Percentiles rank a stretch among this genome's conserved stretches.
These are phyloP conservation scores for Colletotrichum gigasporum DNA, from an alignment of 2,329 filamentous ascomycete genomes.

Conservation along the genomic window DNA sequence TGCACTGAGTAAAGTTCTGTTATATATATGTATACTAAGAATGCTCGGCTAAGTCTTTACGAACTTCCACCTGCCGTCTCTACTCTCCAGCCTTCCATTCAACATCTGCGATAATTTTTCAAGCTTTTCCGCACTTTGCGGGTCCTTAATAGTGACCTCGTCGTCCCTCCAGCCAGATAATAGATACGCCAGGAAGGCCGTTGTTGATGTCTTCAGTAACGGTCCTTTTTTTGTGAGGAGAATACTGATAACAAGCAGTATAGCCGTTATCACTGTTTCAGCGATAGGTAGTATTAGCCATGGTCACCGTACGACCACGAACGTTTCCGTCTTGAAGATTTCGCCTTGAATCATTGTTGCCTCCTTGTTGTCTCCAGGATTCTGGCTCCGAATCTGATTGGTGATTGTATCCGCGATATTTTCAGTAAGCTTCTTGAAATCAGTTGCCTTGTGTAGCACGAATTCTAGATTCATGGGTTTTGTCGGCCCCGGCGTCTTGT, in stretches of 20 bases:
- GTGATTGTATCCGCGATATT: constrained; percentile 30
- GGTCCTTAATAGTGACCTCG: not conserved
- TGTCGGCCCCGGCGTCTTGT: not conserved
- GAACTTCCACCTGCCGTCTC: not conserved
- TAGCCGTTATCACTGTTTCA: constrained; percentile 32
- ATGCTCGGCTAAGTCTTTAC: too few relatives aligned
- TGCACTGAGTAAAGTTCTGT: too few relatives aligned
- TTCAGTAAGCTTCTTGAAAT: constrained; percentile 16
- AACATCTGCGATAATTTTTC: not conserved
- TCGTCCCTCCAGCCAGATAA: not conserved
- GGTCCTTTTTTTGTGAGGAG: not conserved
- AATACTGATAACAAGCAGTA: constrained; percentile 35
- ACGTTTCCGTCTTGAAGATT: constrained; percentile 37
- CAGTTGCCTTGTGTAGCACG: constrained; percentile 13
- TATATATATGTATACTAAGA: too few relatives aligned
- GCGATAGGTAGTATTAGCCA: constrained; percentile 40
- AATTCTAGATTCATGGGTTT: not conserved
- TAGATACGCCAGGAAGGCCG: not conserved
- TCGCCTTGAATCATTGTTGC: constrained; percentile 31
- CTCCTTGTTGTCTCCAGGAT: constrained; percentile 29
- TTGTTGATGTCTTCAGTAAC: not conserved
- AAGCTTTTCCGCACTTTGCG: not conserved
- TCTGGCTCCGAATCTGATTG: constrained; percentile 30
- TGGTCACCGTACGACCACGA: constrained; percentile 41
- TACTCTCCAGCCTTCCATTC: not conserved